Conservation (phyloP, 352 stramenopile species). For the Phytophthora citricola region DNA sequence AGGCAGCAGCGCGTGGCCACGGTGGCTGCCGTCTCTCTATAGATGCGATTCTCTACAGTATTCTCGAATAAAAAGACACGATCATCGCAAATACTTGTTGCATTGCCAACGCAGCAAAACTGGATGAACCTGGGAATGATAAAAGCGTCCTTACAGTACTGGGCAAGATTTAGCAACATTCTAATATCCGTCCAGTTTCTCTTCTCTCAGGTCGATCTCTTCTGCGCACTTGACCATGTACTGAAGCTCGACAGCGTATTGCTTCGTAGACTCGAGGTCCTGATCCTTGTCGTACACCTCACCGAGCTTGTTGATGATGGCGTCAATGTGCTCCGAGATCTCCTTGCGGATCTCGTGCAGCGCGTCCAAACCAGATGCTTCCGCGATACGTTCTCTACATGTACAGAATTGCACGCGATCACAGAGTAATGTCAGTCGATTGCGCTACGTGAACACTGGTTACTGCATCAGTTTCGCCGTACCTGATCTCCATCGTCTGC, state of each 20-base stretch:
- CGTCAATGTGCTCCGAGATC: conserved; percentile 74
- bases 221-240: conserved; percentile 90
- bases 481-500: conserved; percentile 90
- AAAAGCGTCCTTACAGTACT: conserved; percentile 12
- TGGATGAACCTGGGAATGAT: conserved; percentile 15
- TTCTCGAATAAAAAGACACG: conserved; percentile 2
- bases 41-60: conserved; percentile 1
- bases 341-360: conserved; percentile 67
- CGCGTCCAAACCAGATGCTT: conserved; percentile 50
- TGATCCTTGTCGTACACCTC: conserved; percentile 80
- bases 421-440: conserved; percentile 9
- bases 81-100: conserved; percentile 3
- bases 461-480: not conserved
- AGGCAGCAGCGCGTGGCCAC: not conserved
- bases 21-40: conserved; percentile 8
- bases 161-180: not conserved
- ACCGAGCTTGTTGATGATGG: conserved; percentile 73
- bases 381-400: conserved; percentile 76
- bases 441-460: not conserved
- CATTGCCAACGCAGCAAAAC: conserved; percentile 15
- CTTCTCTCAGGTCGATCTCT: conserved; percentile 79
- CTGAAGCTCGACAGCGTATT: conserved; percentile 79
- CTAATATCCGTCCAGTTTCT: conserved; percentile 69
- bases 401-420: not conserved
- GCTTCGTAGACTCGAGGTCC: conserved; percentile 78